Base-by-base conservation (phyloP, 441 rosid species). In the Populus hybrid region DNA sequence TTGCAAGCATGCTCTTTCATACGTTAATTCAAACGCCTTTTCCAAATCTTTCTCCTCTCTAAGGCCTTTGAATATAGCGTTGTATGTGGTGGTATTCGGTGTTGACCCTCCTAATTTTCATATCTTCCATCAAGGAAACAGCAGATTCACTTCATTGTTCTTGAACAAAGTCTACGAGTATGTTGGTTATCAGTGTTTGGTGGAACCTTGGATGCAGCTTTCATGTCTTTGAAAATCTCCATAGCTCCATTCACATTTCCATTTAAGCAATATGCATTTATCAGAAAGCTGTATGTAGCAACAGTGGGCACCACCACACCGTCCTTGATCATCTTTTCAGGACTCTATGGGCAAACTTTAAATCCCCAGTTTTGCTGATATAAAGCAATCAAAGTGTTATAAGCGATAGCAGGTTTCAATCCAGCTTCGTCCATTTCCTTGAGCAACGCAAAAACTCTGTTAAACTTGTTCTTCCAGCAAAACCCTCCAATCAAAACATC, bases 121-220 rank as follows among this genome's bases (percentile, higher is more conserved):
- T 92, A 67, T 88, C 91, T 46, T 88, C 90, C 88, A 93, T 85
- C 66, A 91, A 61, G 20, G 78, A 81, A 54, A 84, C 70, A 8
- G 93, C 96, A 67, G 74, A 30, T 86, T 80, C n/a, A 89, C 85
- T 26, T 82, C 61, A 28, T 85, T 81, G 10, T 83, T 81, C 86
- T 90, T 86, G 76, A 90, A 87, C 72, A 89, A 78, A 72, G 66
- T 89, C 85, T 72, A 95, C 87, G 65, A 95, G 85, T 77, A 88
- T 90, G 79, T 89, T 95, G 84, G 91, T 89, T 50, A 89, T 89
- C 32, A 0, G 89, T 88, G 85, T 91, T 89, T 1, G 95, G 89
- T 36, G 77, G 75, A 26, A 91, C 84, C 81, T 82, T 88, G 8
- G 87, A 86, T 36, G 35, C 32, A 16, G 81, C 72, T 74, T 75